Base-by-base conservation (phyloP, 768 basidiomycete species). In the Cystobasidiopsis lactophilus region DNA sequence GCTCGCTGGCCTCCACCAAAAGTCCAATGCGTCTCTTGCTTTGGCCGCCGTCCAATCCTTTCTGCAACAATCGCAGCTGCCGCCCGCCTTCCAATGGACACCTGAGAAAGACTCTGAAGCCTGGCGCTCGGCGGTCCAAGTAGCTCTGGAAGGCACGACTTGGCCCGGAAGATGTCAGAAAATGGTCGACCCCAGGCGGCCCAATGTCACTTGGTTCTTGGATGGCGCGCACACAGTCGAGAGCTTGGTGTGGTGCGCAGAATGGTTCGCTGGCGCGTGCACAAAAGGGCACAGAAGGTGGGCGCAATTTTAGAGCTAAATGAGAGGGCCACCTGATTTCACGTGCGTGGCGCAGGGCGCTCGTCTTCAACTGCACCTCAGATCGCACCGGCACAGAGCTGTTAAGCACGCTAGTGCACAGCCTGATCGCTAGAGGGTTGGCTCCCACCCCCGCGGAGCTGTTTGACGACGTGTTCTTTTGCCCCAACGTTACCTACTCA, bases 111-210 rank as follows among this genome's bases (percentile, higher is more conserved):
- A 24, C 60, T 5, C 56, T 65, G 18, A 59, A 59, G 7, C 54
- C 62, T 67, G 91, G 11, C 70, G 80, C 0, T 59, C 67, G 11
- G 57, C 70, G 2, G 78, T 83, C 55, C 62, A 77, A 31, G 60
- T 68, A 19, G 88, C 80, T 2, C 69, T 96, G 21, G 67, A 75
- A 59, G 67, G 71, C 19, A 73, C 86, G 3, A 75, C 70, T 55
- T 98, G 93, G 91, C 89, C 93, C 10, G 93, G 91, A 13, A 76
- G 93, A 41, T 98, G 93, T 64, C 93, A 98, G 67, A 75, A 74
- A 9, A 75, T 91, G 13, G 45, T 52, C 10, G 86, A 89, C 62
- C 77, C 78, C 1, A 63, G 58, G 16, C 63, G 74, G 37, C 47
- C 66, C 1, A 61, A 66, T 16, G 71, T 74, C 5, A 80, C 75